Evolutionary conservation across 331 rosid species (phyloP), one percentile per base, ranked within the genome.

Genomic region (Acacia concinna): DNA sequence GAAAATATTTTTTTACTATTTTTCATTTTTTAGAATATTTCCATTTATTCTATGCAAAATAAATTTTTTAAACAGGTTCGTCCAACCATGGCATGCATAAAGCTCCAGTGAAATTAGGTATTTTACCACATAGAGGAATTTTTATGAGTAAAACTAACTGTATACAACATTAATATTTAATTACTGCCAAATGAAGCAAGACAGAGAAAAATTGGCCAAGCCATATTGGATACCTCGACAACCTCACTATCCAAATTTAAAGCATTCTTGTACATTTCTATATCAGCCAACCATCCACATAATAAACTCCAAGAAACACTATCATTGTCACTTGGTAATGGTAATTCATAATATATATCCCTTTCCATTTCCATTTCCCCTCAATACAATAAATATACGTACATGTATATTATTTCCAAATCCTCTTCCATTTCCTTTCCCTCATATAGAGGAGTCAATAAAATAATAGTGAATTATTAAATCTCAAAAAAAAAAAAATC

Each of bases 141-240:
- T 57, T 57, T 10, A 3, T 27, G n/a, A 30, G 38, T 60, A 5
- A 28, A 30, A 62, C n/a, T 13, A 14, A 60, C n/a, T 44, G 69
- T 13, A 34, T 34, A 76, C 63, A 79, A 52, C 70, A 68, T 34
- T 28, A 75, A 83, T 76, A 52, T 59, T 27, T 27, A 78, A 83
- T 78, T 51, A 79, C 81, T 38, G 59, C n/a, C 47, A 56, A 52
- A 72, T 38, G 11, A n/a, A 66, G 63, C 63, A 27, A 73, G 35
- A 77, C 69, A 27, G 37, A 30, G 76, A 37, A 20, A 56, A 28
- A 38, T 46, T 68, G 77, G 34, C 82, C 76, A 63, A 28, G n/a
- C 23, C 25, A 71, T 72, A 75, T 34, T 51, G 31, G 49, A 32
- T 35, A 63, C 68, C 65, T 40, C 44, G n/a, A 73, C 47, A 27